A percentile compares a stretch with the other conserved stretches of the same genome.
Evolutionary conservation across 805 yeast species (phyloP).

Genomic region (Candida jianshihensis): DNA sequence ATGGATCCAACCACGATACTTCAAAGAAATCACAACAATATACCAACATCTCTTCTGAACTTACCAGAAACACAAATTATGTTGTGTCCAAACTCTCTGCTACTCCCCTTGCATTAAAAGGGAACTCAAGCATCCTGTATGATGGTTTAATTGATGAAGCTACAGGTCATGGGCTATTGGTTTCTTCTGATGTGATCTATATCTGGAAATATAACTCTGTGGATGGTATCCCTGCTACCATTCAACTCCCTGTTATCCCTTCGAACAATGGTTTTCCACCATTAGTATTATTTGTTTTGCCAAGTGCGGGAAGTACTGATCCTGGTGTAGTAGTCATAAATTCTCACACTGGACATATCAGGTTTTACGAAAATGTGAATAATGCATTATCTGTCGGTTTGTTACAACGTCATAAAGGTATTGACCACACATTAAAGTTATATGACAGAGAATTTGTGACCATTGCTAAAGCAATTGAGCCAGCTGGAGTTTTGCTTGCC

Average conservation of each 20-base stretch:
- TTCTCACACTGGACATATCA: conserved; percentile 48
- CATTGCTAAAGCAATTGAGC: conserved; percentile 53
- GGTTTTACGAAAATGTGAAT: conserved; percentile 69
- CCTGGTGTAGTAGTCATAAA: conserved; percentile 73
- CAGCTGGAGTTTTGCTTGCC: conserved; percentile 65
- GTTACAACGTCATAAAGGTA: conserved; percentile 33
- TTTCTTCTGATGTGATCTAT: conserved; percentile 38
- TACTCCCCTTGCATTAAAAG: conserved; percentile 31
- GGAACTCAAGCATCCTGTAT: conserved; percentile 3
- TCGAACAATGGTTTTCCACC: conserved; percentile 31
- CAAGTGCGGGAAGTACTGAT: conserved; percentile 42
- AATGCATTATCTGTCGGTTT: conserved; percentile 62
- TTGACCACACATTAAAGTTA: conserved; percentile 34
- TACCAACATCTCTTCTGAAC: conserved; percentile 31
- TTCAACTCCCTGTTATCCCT: conserved; percentile 36
- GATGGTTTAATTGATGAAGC: conserved; percentile 25
- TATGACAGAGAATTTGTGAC: conserved; percentile 49
- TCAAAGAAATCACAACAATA: conserved; percentile 13
- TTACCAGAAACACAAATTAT: conserved; percentile 53
- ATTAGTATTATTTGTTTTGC: conserved; percentile 50
- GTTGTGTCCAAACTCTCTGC: conserved; percentile 52
- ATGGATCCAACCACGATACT: not conserved
- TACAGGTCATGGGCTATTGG: conserved; percentile 23
- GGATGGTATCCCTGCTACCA: conserved; percentile 51
- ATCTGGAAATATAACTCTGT: conserved; percentile 66